phyloP scores from a whole-genome alignment of 2,329 filamentous ascomycete genomes.

The Cladophialophora chaetospira region DNA sequence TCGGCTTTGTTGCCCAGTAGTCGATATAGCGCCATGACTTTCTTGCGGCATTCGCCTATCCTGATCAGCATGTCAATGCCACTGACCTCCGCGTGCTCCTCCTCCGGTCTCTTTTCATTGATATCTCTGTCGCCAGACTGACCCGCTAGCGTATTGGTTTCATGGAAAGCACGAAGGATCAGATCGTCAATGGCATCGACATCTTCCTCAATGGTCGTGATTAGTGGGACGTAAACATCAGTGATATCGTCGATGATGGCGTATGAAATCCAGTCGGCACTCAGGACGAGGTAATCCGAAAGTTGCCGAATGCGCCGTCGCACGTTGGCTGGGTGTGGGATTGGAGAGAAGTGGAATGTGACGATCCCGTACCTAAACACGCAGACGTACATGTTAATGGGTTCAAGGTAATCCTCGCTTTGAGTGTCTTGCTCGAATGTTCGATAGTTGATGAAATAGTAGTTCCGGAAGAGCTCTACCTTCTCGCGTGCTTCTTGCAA shows the following conservation, averaged over 20 bases:
- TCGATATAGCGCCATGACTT: conserved; percentile 93
- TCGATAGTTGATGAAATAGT: conserved; percentile 98
- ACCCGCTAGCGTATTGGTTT: conserved; percentile 39
- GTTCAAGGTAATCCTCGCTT: conserved; percentile 87
- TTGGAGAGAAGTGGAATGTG: conserved; percentile 93
- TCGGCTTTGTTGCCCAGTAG: conserved; percentile 96
- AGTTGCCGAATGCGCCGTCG: conserved; percentile 89
- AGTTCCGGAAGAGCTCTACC: conserved; percentile 94
- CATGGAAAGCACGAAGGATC: conserved; percentile 79
- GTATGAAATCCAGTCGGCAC: conserved; percentile 97
- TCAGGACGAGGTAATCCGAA: conserved; percentile 88
- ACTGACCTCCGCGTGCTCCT: conserved; percentile 46
- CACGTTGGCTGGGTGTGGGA: conserved; percentile 93
- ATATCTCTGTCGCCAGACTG: conserved; percentile 42
- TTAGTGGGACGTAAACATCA: conserved; percentile 89
- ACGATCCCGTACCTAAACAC: conserved; percentile 95
- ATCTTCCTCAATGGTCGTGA: conserved; percentile 90
- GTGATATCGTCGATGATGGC: conserved; percentile 98
- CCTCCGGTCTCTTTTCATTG: conserved; percentile 47
- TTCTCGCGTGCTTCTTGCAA: conserved; percentile 97
- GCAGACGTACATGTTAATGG: conserved; percentile 95
- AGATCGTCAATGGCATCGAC: conserved; percentile 95
- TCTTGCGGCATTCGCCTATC: conserved; percentile 92
- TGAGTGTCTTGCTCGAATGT: conserved; percentile 94
- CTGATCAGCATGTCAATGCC: conserved; percentile 84